Base-by-base conservation (phyloP, 1,139 yeast species). In the Trichomonascaceae sp. region DNA sequence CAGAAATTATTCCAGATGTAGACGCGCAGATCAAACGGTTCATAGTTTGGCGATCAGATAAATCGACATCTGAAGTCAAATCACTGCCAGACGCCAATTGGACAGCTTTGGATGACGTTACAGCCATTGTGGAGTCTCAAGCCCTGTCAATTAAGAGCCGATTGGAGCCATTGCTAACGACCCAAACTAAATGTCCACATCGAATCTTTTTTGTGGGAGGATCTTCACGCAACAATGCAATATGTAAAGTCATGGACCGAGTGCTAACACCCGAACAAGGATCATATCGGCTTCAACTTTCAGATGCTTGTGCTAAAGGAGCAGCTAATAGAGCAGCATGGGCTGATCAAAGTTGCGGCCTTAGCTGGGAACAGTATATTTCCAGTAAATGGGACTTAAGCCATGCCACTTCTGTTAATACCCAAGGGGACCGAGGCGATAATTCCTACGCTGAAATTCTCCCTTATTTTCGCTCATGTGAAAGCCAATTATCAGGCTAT, bases 251-350 rank as follows among this genome's bases (percentile, higher is more conserved):
- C 57, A 84, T 87, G 77, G 82, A 91, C 2, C 75, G 84, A 13
- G 84, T 90, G 7, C 70, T 90, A 44, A 90, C 91, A 3, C 77
- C 81, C 9, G 57, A 64, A 1, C 73, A 79, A 18, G 95, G 93
- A 1, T 82, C 85, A 55, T 88, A 71, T 68, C 80, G 82, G 59
- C 85, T 85, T 30, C 93, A 87, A 63, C 80, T 88, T 50, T 83
- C 93, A 6, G 90, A 90, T 70, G 95, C 96, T 1, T 90, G 97
- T 76, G 97, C 96, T 1, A 72, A 87, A 18, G 97, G 97, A n/a
- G 96, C 96, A 4, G 95, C 96, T 45, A 87, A 80, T 70, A 86
- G 87, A 66, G 95, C 96, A 0, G 76, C 85, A 52, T 89, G 95
- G 87, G 73, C 66, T 58, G 66, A 57, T 68, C 48, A 49, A 22